Evolutionary conservation across 1,284 basidiomycete species (phyloP), one percentile per base, ranked within the genome.

Genomic region (Caloboletus inedulis): DNA sequence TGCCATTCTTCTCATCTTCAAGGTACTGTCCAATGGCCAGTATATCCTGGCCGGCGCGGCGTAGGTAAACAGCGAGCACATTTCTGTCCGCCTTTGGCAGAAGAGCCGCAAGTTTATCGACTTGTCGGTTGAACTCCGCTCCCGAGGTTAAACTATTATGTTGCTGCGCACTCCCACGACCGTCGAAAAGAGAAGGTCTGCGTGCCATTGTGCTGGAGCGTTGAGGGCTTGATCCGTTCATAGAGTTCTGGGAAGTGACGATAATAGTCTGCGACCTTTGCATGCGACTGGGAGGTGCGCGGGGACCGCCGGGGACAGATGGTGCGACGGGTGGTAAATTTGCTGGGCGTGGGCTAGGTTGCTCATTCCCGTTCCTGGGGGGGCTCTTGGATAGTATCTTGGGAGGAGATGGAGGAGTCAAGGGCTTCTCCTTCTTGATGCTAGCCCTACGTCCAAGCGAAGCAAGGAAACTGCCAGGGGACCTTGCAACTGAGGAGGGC

Each of bases 21-120:
- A 94, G 73, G 68, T 92, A 94, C 62, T 89, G 87, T 19, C 90
- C 88, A 62, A 94, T 90, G 7, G 91, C 91, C 42, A 87, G 71
- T 51, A 91, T 87, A 68, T 91, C 87, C 62, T 89, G 84, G 7
- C 90, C 87, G 14, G 88, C 75, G 23, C 85, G 77, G 29, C 78
- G 77, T 47, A 94, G 69, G 71, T 94, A 94, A 8, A 80, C 78
- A 54, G 85, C 82, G 29, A 94, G 75, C 4, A 91, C 73, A 9
- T 71, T 70, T 47, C 81, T 78, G 55, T 93, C 85, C 23, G 86
- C 90, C 62, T 89, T 82, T 14, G 91, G 91, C 29, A 94, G 71
- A 34, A 94, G 71, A 59, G 87, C 84, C 3, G 77, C 75, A 52
- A 94, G 81, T 63, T 81, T 82, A 59, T 88, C 82, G 8, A 94